phyloP scores from a whole-genome alignment of 2,329 filamentous ascomycete genomes.

The Colletotrichum sublineola region DNA sequence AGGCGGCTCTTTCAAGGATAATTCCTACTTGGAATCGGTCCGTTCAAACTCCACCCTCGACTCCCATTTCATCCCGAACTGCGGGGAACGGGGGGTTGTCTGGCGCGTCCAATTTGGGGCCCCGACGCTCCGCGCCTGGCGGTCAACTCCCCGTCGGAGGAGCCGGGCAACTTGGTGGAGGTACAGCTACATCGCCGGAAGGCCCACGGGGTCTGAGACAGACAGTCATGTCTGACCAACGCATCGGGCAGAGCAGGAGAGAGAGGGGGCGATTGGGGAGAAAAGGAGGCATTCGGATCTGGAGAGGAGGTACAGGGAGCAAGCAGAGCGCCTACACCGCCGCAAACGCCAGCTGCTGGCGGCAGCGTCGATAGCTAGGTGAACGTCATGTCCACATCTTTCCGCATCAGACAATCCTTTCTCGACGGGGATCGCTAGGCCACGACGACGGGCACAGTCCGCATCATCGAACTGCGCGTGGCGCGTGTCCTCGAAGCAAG shows the following conservation, averaged over 20 bases:
- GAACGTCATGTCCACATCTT: not conserved
- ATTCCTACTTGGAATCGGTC: slow-evolving; percentile 29
- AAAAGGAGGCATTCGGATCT: not conserved
- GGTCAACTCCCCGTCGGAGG: slow-evolving; percentile 16
- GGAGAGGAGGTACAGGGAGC: not conserved
- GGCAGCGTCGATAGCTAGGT: not conserved
- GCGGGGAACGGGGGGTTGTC: slow-evolving; percentile 17
- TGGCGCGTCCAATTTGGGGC: slow-evolving; percentile 24
- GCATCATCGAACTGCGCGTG: not conserved
- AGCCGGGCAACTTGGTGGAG: slow-evolving; percentile 23
- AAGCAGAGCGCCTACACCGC: not conserved
- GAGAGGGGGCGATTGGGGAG: not conserved
- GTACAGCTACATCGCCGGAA: slow-evolving; percentile 11
- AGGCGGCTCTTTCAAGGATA: slow-evolving; percentile 10
- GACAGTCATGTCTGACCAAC: not conserved
- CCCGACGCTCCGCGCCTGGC: slow-evolving; percentile 29
- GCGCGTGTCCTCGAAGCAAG: not conserved
- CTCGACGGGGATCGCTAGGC: no score
- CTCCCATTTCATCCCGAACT: slow-evolving; percentile 11
- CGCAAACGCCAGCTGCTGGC: not conserved
- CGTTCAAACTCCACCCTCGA: slow-evolving; percentile 19
- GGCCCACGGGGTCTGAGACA: slow-evolving; percentile 7
- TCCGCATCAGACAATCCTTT: not conserved
- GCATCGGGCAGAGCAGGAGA: not conserved
- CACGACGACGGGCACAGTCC: not conserved